Percentiles rank a stretch among this genome's conserved stretches.
Conservation (phyloP, 2,329 filamentous ascomycete genomes). For the Trichoderma koningii region DNA sequence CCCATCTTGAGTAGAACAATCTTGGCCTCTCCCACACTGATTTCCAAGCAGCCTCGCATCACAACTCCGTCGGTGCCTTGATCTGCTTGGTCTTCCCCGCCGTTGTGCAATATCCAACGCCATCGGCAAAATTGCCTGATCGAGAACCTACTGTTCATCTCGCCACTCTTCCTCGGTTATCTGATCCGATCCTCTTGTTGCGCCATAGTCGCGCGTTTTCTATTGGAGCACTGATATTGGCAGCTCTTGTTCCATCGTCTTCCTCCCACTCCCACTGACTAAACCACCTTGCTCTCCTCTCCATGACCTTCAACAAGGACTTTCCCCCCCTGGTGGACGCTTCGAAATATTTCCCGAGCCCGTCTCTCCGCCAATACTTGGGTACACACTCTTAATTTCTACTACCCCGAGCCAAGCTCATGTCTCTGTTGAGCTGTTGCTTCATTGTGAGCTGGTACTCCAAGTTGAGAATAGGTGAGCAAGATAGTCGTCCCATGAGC, state of each 20-base stretch:
- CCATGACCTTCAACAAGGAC: neutral
- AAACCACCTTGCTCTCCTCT: too few relatives aligned
- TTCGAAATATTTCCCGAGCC: neutral
- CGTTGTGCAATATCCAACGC: conserved; percentile 6
- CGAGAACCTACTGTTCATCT: too few relatives aligned
- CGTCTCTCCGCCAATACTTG: neutral
- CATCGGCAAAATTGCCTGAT: neutral
- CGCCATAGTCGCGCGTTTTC: neutral
- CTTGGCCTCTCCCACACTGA: neutral
- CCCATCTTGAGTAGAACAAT: neutral
- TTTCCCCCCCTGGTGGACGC: neutral
- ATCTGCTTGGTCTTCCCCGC: neutral
- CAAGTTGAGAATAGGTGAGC: neutral
- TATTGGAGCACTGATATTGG: neutral
- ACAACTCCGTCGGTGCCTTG: neutral
- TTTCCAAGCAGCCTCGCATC: conserved; percentile 3
- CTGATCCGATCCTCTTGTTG: neutral
- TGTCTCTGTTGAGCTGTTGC: too few relatives aligned
- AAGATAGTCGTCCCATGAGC: neutral
- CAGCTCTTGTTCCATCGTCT: neutral
- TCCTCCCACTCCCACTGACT: too few relatives aligned
- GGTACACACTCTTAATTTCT: too few relatives aligned
- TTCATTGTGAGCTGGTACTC: too few relatives aligned
- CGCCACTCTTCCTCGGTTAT: too few relatives aligned
- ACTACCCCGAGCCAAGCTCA: too few relatives aligned